Evolutionary conservation across 1,139 yeast genomes (phyloP).

Genomic region (Candida sp.): DNA sequence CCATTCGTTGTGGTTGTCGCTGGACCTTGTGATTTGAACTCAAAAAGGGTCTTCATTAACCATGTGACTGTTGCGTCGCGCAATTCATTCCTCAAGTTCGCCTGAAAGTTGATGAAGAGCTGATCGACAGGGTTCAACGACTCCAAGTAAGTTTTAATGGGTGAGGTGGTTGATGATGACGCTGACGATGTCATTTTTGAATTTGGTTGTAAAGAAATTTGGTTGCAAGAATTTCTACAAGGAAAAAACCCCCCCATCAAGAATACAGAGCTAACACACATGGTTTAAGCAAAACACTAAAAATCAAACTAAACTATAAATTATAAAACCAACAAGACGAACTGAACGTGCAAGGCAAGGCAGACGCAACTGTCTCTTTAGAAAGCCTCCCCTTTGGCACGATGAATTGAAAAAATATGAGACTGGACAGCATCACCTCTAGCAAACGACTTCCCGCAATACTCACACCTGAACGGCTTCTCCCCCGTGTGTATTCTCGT

Average conservation of each 20-base stretch:
- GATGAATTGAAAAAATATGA: slow-evolving; percentile 24
- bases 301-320: not conserved
- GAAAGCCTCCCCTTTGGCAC: slow-evolving; percentile 18
- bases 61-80: not conserved
- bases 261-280: not conserved
- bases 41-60: not conserved
- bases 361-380: not conserved
- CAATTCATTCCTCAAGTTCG: not conserved
- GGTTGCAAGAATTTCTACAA: not conserved
- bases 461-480: slow-evolving; percentile 27
- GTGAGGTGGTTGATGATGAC: not conserved
- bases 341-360: not conserved
- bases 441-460: slow-evolving; percentile 28
- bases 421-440: slow-evolving; percentile 32
- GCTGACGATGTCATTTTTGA: not conserved
- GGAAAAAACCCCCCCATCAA: not conserved
- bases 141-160: not conserved
- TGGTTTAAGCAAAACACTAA: not conserved
- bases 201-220: not conserved
- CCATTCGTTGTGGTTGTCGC: not conserved
- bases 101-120: not conserved
- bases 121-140: not conserved
- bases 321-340: not conserved
- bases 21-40: not conserved
- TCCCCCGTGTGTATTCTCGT: slow-evolving; percentile 30